Percentiles rank a stretch among this genome's conserved stretches.
phyloP scores from a whole-genome alignment of 148 eudicot species.

The Persicaria maculosa region DNA sequence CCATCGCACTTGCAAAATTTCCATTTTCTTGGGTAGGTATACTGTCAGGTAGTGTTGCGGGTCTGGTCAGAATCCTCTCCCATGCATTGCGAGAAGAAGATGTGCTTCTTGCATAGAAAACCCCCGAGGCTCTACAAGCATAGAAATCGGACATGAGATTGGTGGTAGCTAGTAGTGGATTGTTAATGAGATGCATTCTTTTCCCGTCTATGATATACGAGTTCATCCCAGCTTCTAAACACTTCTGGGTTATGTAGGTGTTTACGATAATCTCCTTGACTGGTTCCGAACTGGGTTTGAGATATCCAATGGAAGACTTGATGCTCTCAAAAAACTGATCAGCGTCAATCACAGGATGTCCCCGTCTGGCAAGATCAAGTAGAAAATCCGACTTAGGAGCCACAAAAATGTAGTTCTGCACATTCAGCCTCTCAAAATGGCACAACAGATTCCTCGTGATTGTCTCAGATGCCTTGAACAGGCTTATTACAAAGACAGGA shows the following conservation, averaged over 20 bases:
- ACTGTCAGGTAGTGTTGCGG: constrained; percentile 21
- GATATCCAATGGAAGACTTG: constrained; percentile 18
- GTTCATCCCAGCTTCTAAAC: constrained; percentile 50
- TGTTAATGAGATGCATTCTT: constrained; percentile 36
- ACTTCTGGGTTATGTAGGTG: constrained; percentile 40
- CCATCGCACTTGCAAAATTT: constrained; percentile 30
- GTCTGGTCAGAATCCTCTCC: constrained; percentile 29
- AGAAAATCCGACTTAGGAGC: constrained; percentile 48
- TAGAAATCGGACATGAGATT: constrained; percentile 35
- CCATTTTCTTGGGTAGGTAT: not conserved
- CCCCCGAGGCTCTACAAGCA: constrained; percentile 31
- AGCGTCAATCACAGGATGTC: constrained; percentile 64
- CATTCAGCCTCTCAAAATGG: constrained; percentile 70
- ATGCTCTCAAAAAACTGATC: constrained; percentile 37
- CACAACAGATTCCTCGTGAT: constrained; percentile 61
- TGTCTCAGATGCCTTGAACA: constrained; percentile 31
- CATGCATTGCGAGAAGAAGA: constrained; percentile 41
- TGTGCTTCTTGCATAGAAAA: constrained; percentile 43
- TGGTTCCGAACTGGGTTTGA: constrained; percentile 26
- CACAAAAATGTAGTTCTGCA: constrained; percentile 56
- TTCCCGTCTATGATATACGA: constrained; percentile 53
- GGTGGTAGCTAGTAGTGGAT: constrained; percentile 25
- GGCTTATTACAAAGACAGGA: constrained; percentile 50
- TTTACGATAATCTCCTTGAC: constrained; percentile 42
- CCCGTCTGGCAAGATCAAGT: constrained; percentile 74